Evolutionary conservation across 306 rosid genomes (phyloP), one percentile per base, ranked within the genome.

Genomic region (Cucumis melo): DNA sequence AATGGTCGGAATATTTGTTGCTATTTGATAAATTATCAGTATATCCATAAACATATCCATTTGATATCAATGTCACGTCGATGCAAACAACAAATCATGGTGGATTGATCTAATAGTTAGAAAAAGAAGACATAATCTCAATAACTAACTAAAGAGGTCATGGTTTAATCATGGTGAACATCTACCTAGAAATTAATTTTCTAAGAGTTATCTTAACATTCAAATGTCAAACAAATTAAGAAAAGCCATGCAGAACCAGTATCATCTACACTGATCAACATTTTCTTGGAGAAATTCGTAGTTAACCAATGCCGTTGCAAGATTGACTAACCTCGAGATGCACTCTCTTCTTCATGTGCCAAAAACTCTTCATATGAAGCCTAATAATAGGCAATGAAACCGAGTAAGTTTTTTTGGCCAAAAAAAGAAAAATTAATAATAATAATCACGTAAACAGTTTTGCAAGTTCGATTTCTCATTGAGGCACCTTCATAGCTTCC

Each of bases 321-420:
- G 42, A 74, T 23, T 24, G 44, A 39, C 86, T 80, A 89, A 91
- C 98, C 95, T 32, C 87, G 96, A 63, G 91, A 78, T 71, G 96
- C 85, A 38, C 85, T 86, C 67, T 89, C 86, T 63, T 89, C 93
- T 79, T 85, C 94, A 62, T 94, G 97, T 38, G 81, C 88, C 78
- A 86, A 80, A 78, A 91, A 90, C 73, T 91, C 96, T 60, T 80
- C 91, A 79, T 85, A 94, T 27, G 97, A 91, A 76, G 84, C 92
- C 97, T 91, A 39, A 13, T n/a, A 11, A 41, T 34, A 29, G 87
- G 44, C 60, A 85, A 59, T 54, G 39, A 87, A 73, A 16, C 74
- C 19, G 67, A 46, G 17, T 58, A 12, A 46, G 54, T 5, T 15
- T 23, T 39, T 76, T 20, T 32, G 36, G 79, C 29, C 29, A 27